Base-by-base conservation (phyloP, 352 stramenopile genomes). In the Phytophthora cajani region DNA sequence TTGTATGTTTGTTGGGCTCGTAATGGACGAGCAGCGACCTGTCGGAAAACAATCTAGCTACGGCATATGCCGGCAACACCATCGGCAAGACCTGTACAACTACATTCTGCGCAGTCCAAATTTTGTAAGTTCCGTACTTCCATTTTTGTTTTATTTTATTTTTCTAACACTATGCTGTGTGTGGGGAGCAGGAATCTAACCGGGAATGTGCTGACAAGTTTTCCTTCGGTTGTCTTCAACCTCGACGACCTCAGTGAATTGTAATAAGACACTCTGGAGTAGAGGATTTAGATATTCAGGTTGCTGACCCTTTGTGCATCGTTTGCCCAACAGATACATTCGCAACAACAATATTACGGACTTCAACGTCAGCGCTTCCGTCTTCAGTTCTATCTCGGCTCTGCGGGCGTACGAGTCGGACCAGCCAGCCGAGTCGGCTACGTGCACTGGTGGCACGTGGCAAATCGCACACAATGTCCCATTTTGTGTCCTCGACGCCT, bases 31-130 rank as follows among this genome's bases (percentile, higher is more conserved):
- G 6, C 53, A 88, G 80, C 2, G 75, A 85, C 66, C 30, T 88
- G 2, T 82, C 74, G 10, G 58, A 52, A 38, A 85, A 85, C 58
- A 69, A 75, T 1, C 51, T 88, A 23, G 54, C 44, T 25, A 79
- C 57, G 6, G 36, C 80, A 10, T 84, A 84, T 54, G 72, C 72
- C 14, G 74, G 74, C 4, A 75, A 68, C 30, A 72, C 63, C 11
- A 62, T 76, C 38, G 47, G 58, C 19, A 73, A 61, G 3, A 69
- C 62, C 42, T 80, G 69, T 30, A 67, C 74, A 16, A 77, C 47
- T 16, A 42, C 70, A 40, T 69, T 73, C 3, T 84, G 74, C 32
- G 67, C 59, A 44, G 44, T 82, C 23, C 67, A 79, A 21, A 64
- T 64, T 21, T 58, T 82, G 77, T 84, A 71, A 71, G 74, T 54